Evolutionary conservation across 805 yeast species (phyloP).

Genomic region (Blastobotrys chiropterorum): DNA sequence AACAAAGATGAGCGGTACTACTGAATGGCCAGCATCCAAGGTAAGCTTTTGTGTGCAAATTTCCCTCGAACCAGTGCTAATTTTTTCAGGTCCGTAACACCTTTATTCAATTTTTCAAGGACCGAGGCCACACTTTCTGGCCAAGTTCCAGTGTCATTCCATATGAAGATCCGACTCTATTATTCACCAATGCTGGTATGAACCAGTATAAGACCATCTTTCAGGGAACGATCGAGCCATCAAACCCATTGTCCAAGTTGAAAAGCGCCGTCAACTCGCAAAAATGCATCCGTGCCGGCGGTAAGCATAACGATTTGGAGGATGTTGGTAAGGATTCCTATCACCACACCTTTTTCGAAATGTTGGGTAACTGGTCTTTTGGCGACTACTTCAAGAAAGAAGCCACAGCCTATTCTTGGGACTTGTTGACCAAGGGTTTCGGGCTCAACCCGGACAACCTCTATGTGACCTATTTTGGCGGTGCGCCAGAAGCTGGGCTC

Average conservation of each 20-base stretch:
- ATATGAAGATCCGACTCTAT: constrained; percentile 93
- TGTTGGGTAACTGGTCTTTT: constrained; percentile 99
- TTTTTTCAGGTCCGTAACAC: constrained; percentile 68
- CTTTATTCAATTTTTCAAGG: constrained; percentile 71
- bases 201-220: constrained; percentile 98
- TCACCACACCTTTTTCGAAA: constrained; percentile 97
- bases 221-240: constrained; percentile 94
- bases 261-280: constrained; percentile 93
- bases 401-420: constrained; percentile 88
- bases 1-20: neutral
- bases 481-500: constrained; percentile 75
- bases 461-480: constrained; percentile 95
- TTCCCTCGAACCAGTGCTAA: neutral
- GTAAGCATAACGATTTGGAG: constrained; percentile 93
- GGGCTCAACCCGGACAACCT: constrained; percentile 73
- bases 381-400: constrained; percentile 98
- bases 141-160: constrained; percentile 95
- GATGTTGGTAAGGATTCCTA: constrained; percentile 98
- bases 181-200: constrained; percentile 99
- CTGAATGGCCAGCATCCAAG: constrained; percentile 7
- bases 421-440: constrained; percentile 76
- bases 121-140: constrained; percentile 67
- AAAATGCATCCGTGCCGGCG: constrained; percentile 99
- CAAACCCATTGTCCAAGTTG: constrained; percentile 75
- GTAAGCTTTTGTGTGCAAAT: too few relatives aligned